A percentile compares a stretch with the other conserved stretches of the same genome.
Conservation (phyloP, 2,329 filamentous ascomycete species). For the Aspergillus sp. region DNA sequence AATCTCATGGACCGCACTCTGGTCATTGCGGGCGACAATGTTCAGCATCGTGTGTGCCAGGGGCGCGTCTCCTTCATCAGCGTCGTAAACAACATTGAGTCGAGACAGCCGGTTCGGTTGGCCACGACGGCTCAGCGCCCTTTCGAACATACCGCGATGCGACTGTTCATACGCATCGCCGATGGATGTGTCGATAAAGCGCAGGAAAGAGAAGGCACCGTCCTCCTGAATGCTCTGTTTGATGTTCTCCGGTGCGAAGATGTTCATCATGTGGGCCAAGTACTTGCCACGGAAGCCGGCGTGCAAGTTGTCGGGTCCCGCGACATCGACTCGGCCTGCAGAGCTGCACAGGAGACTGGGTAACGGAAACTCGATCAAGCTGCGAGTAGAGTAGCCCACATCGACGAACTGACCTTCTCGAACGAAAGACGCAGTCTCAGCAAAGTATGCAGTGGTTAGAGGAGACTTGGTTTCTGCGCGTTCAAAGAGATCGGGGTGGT, state of each 20-base stretch:
- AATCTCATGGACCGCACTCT: constrained; percentile 64
- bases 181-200: constrained; percentile 76
- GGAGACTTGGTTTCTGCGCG: constrained; percentile 88
- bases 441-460: constrained; percentile 79
- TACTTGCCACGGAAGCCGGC: constrained; percentile 80
- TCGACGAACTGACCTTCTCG: constrained; percentile 78
- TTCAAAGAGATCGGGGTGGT: constrained; percentile 96
- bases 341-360: constrained; percentile 81
- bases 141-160: constrained; percentile 68
- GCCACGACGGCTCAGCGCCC: constrained; percentile 60
- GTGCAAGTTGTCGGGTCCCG: constrained; percentile 68
- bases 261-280: constrained; percentile 78
- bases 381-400: constrained; percentile 84
- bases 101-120: constrained; percentile 59
- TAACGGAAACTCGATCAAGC: constrained; percentile 76
- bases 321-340: constrained; percentile 70
- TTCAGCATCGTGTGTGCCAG: constrained; percentile 78
- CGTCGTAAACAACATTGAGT: constrained; percentile 66
- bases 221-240: constrained; percentile 59
- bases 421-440: constrained; percentile 91
- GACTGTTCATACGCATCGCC: constrained; percentile 69
- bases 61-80: constrained; percentile 59
- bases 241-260: constrained; percentile 82
- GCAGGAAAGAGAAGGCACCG: constrained; percentile 81
- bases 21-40: constrained; percentile 68